Base-by-base conservation (phyloP, 129 eudicot genomes). In the Oenanthe sinensis region DNA sequence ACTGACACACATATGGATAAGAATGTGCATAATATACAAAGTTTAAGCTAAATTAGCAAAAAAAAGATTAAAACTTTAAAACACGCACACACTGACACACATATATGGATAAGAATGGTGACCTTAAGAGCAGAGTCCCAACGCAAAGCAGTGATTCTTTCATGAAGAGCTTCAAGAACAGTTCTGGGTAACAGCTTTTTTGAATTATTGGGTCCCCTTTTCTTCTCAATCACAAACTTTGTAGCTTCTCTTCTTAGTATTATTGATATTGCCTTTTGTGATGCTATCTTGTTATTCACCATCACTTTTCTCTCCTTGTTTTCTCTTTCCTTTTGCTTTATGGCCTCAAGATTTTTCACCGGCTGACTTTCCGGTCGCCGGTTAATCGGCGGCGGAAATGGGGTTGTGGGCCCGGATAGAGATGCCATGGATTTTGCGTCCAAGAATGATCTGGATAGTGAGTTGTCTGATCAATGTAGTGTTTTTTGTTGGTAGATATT, bases 71-170 rank as follows among this genome's bases (percentile, higher is more conserved):
- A 46, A 42, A 74, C n/a, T 74, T 46, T 45, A 20, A 40, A 20
- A 40, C 49, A 71, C 36, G 1, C 36, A 33, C 36, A 33, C 36
- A 33, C 36, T 33, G 36, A 33, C 36, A 33, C 36, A 0, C 36
- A 33, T 33, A 33, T 58, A 58, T 22, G 30, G 30, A 58, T n/a
- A 22, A 58, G 14, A 58, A 58, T 22, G 28, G 79, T 30, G 45
- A 91, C 98, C 98, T 91, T 91, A 62, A 94, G 90, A 86, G 98
- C 97, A 82, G 98, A 95, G 17, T 95, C 98, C 98, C 98, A 95
- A 79, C 98, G 98, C 86, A 90, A 79, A 75, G 97, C 98, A 71
- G 98, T 81, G 71, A 91, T 85, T 10, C 97, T 91, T 71, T 95
- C 98, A 71, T 95, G 97, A 81, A 95, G 93, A 36, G 98, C 96